Conservation (phyloP, 768 basidiomycete genomes). For the Suillus sp. region DNA sequence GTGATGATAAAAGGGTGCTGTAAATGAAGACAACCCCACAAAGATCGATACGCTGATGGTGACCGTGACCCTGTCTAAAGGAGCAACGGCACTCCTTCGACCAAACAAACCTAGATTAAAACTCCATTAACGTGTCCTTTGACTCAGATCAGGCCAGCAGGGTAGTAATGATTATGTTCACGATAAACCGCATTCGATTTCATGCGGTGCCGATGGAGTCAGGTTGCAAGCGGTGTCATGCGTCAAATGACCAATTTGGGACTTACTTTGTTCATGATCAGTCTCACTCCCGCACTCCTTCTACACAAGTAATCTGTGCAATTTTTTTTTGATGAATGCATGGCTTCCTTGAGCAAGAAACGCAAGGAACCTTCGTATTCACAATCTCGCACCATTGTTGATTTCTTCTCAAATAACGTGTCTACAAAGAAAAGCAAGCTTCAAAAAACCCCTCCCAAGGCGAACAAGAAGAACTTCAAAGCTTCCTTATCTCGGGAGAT, state of each 20-base stretch:
- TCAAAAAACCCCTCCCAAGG: constrained; percentile 10
- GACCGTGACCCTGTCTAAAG: neutral
- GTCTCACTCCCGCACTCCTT: neutral
- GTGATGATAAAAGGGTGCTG: neutral
- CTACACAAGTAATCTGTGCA: neutral
- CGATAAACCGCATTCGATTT: neutral
- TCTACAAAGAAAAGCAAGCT: constrained; percentile 24
- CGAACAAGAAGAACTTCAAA: constrained; percentile 12
- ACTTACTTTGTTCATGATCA: neutral
- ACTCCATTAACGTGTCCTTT: neutral
- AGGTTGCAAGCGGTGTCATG: neutral
- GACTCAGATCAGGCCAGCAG: neutral
- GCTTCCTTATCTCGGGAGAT: constrained; percentile 38
- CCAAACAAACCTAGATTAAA: neutral
- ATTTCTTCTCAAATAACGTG: constrained; percentile 44
- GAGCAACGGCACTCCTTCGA: constrained; percentile 4
- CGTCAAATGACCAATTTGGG: neutral
- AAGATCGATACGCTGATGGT: neutral
- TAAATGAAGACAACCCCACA: neutral
- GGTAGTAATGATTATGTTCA: neutral
- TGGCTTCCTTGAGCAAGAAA: constrained; percentile 42
- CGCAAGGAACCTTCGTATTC: constrained; percentile 32
- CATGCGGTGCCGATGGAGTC: neutral
- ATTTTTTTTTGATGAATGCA: constrained; percentile 17
- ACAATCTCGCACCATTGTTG: constrained; percentile 43